Conservation (phyloP, 768 basidiomycete species). For the Termitomyces heimii region DNA sequence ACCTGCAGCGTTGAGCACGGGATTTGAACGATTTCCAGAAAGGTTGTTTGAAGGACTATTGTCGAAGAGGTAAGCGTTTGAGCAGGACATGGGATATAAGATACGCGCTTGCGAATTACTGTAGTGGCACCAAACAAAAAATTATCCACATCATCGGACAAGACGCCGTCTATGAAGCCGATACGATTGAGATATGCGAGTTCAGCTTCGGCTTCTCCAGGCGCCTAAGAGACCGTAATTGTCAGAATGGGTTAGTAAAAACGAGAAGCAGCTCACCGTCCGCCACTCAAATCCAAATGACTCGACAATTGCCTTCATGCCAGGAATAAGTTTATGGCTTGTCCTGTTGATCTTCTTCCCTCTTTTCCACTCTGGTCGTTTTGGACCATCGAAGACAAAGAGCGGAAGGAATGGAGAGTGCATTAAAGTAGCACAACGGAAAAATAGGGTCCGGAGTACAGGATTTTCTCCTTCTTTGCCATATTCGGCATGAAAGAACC, state of each 20-base stretch:
- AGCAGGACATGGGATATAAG: neutral
- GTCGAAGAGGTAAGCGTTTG: neutral
- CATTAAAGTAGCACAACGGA: conserved; percentile 76
- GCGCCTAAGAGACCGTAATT: conserved; percentile 49
- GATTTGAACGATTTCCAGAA: conserved; percentile 63
- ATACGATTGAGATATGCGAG: conserved; percentile 79
- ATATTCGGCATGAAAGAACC: conserved; percentile 77
- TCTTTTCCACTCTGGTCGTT: conserved; percentile 76
- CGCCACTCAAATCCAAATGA: conserved; percentile 80
- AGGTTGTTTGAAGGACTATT: conserved; percentile 64
- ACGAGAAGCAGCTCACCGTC: conserved; percentile 33
- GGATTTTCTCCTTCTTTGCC: conserved; percentile 83
- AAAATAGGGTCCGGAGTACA: conserved; percentile 76
- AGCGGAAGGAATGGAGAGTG: conserved; percentile 77
- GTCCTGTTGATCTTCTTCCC: conserved; percentile 64
- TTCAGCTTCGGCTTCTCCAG: conserved; percentile 94
- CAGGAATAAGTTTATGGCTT: conserved; percentile 59
- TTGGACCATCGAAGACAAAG: conserved; percentile 90
- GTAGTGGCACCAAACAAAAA: conserved; percentile 83
- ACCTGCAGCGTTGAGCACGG: conserved; percentile 58
- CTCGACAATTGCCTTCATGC: conserved; percentile 74
- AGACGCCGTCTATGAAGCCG: conserved; percentile 80
- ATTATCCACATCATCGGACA: conserved; percentile 92
- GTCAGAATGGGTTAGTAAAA: conserved; percentile 17
- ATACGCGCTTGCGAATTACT: conserved; percentile 76